Evolutionary conservation across 106 monocot genomes (phyloP), one percentile per base, ranked within the genome.

Genomic region (Dioscorea dumetorum): DNA sequence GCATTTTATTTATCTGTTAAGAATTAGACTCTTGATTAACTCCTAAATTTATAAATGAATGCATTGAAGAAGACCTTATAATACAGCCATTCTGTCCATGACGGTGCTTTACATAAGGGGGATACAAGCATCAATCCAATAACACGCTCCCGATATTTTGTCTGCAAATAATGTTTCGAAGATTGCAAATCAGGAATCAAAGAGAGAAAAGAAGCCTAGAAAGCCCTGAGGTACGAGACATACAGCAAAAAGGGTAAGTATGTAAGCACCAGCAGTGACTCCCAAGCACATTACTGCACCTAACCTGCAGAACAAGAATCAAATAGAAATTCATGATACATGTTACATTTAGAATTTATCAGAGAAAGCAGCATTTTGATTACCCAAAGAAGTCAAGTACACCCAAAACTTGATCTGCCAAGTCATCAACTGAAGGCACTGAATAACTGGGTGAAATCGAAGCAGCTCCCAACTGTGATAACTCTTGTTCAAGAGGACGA

Each of bases 71-170:
- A 13, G 60, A 87, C 91, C 82, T 91, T 91, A 72, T 80, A 80
- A 41, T 80, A 85, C 49, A 91, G 69, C 91, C 87, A 87, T 56
- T 91, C 91, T 9, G 82, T 76, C 91, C 91, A 91, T 17, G 91
- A 87, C 4, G 91, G 91, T 24, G 91, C 76, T 82, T 73, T 87
- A 70, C 87, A 91, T 41, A 87, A 48, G 57, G 91, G 87, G 24
- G 91, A 91, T n/a, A 91, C 82, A 8, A 87, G 75, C 18, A 87
- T 82, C 60, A 91, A 69, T 60, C 87, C 87, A 64, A 82, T 52
- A 60, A 81, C 83, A 58, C 90, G 79, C 6, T 90, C 80, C 51
- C 70, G 68, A 52, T 90, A 73, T 68, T 79, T 85, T 23, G 80
- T 86, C 90, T 90, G 79, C 52, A 74, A 33, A 7, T 4, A 59